These are phyloP conservation scores for Corymbia citriodora DNA, from an alignment of 441 rosid species.

Conservation along the genomic window DNA sequence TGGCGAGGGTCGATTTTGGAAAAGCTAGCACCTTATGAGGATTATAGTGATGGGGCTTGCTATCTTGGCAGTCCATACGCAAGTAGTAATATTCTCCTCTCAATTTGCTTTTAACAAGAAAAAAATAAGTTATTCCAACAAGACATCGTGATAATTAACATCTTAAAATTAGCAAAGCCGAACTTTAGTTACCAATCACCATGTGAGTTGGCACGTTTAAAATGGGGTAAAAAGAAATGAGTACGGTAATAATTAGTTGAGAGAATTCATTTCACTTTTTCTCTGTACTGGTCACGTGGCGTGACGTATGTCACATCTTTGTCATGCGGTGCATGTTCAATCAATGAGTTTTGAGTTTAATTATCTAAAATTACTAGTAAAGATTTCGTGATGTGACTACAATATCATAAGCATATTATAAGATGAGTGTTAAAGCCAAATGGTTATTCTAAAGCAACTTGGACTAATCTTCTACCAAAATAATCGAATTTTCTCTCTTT, in stretches of 20 bases:
- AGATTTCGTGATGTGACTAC: background rate
- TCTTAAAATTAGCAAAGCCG: background rate
- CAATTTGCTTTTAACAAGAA: background rate
- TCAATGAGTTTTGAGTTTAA: background rate
- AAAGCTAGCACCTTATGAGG: background rate
- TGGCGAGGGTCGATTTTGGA: background rate
- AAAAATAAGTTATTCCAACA: background rate
- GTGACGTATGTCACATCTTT: background rate
- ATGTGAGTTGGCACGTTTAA: background rate
- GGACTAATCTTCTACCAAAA: background rate
- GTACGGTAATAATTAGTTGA: rapidly evolving
- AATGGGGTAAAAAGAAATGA: background rate
- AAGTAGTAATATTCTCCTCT: background rate
- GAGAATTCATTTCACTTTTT: background rate
- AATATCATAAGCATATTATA: background rate
- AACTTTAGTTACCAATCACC: background rate
- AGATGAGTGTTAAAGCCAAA: background rate
- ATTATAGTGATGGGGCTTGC: background rate
- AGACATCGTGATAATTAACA: background rate
- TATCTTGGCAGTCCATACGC: background rate
- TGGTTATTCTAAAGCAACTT: background rate
- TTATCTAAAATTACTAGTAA: background rate
- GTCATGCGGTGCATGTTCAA: background rate
- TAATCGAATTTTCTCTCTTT: background rate
- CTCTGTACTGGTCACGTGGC: rapidly evolving